Percentiles rank a stretch among this genome's conserved stretches.
Evolutionary conservation across 768 basidiomycete species (phyloP).

Genomic region (Podaxis rugospora): DNA sequence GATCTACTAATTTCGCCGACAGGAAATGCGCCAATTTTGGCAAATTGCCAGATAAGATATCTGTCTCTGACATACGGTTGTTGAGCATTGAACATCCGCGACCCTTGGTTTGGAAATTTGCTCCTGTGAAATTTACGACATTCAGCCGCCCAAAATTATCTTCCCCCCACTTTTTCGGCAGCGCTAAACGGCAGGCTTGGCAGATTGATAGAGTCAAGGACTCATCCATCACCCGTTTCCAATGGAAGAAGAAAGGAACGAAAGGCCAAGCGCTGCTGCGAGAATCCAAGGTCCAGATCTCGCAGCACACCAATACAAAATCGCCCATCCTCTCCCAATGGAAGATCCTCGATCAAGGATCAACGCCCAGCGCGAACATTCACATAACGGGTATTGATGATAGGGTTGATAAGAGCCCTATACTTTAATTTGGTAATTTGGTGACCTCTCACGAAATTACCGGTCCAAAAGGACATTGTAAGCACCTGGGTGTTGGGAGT

Average conservation of each 20-base stretch:
- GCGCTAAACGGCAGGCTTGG: background rate
- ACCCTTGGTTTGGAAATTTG: background rate
- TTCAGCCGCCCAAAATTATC: background rate
- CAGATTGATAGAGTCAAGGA: background rate
- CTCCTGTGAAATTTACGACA: background rate
- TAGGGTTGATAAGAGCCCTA: background rate
- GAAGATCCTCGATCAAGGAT: conserved; percentile 2
- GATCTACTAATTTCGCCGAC: background rate
- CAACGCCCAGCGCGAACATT: background rate
- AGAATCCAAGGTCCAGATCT: background rate
- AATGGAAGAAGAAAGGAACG: background rate
- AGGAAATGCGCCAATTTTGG: background rate
- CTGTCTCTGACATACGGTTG: background rate
- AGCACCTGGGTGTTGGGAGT: background rate
- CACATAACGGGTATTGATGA: background rate
- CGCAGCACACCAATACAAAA: background rate
- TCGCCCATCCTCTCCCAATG: background rate
- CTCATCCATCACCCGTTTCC: background rate
- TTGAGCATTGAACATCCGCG: background rate
- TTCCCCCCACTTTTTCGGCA: background rate
- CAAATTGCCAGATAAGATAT: background rate
- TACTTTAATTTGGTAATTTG: background rate
- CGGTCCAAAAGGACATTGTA: background rate
- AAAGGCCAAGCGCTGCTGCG: background rate
- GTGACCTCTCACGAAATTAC: background rate